Conservation (phyloP, 2,329 filamentous ascomycete genomes). For the Verticillium nonalfalfae region DNA sequence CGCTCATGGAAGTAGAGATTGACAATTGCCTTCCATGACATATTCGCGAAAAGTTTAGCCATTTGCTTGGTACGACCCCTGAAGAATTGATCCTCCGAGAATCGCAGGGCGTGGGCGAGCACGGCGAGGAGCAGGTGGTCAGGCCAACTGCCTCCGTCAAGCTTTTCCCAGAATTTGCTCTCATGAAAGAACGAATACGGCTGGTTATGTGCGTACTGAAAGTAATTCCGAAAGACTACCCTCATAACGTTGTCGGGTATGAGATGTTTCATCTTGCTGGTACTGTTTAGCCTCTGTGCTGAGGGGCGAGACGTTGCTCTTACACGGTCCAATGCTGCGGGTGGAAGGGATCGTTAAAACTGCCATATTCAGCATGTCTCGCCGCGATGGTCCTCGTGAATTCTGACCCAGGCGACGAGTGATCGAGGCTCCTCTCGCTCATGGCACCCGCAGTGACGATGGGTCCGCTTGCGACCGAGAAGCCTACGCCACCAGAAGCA, state of each 20-base stretch:
- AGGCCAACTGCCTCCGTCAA: slow-evolving; percentile 9
- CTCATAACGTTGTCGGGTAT: slow-evolving; percentile 2
- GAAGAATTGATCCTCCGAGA: not conserved
- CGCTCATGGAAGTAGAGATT: slow-evolving; percentile 23
- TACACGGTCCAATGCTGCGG: not conserved
- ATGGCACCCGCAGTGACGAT: not conserved
- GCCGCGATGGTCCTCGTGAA: not conserved
- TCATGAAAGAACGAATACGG: slow-evolving; percentile 31
- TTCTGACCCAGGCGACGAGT: not conserved
- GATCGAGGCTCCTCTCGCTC: not conserved
- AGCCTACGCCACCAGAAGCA: not conserved
- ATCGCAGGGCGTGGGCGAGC: not conserved
- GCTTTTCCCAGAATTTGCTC: slow-evolving; percentile 19
- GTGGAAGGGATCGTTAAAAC: not conserved
- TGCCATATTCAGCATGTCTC: not conserved
- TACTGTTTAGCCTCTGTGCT: not conserved
- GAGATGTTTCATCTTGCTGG: not conserved
- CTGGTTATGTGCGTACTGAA: slow-evolving; percentile 26
- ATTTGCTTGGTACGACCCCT: not conserved
- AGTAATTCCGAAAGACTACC: slow-evolving; percentile 20
- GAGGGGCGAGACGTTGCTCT: not conserved
- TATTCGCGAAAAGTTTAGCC: not conserved
- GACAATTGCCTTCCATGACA: slow-evolving; percentile 25
- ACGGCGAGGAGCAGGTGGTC: slow-evolving; percentile 1
- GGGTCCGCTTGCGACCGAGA: not conserved